These are phyloP conservation scores for Sindora glabra DNA, from an alignment of 306 rosid genomes.

Conservation along the genomic window DNA sequence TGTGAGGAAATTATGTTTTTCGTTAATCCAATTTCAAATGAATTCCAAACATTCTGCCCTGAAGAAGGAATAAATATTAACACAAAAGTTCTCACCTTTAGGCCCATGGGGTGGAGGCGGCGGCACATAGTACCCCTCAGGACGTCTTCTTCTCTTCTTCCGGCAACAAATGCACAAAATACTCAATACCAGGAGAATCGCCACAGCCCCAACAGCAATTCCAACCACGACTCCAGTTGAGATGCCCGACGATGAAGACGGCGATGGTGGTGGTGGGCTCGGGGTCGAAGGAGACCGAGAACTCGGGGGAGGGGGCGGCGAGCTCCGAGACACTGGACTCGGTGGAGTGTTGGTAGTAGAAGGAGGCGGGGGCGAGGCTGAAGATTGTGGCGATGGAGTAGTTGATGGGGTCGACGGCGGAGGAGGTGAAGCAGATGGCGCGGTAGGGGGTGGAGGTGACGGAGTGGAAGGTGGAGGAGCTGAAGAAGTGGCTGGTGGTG, in stretches of 20 bases:
- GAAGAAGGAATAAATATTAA: not conserved
- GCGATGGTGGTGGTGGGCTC: constrained; percentile 1
- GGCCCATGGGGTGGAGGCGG: constrained; percentile 42
- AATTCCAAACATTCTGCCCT: not conserved
- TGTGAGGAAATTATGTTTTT: not conserved
- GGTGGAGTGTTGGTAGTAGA: no score
- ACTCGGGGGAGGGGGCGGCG: constrained; percentile 32
- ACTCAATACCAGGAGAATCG: constrained; percentile 45
- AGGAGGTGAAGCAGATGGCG: not conserved
- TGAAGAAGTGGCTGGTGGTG: constrained; percentile 22
- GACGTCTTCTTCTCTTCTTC: constrained; percentile 74
- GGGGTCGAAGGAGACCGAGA: no score
- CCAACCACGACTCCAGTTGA: constrained; percentile 60
- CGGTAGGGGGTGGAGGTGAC: constrained; percentile 1
- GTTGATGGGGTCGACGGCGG: constrained; percentile 25
- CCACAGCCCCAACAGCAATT: constrained; percentile 63
- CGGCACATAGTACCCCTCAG: constrained; percentile 44
- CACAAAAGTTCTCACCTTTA: constrained; percentile 48
- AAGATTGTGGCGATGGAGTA: constrained; percentile 13
- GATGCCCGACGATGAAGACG: constrained; percentile 29
- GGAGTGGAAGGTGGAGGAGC: constrained; percentile 29
- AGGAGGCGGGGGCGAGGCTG: constrained; percentile 31
- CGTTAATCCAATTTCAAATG: not conserved
- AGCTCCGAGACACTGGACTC: constrained; percentile 4
- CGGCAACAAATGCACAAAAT: constrained; percentile 46